Base-by-base conservation (phyloP, 169 alveolate genomes). In the Haemoproteus tartakovskyi region DNA sequence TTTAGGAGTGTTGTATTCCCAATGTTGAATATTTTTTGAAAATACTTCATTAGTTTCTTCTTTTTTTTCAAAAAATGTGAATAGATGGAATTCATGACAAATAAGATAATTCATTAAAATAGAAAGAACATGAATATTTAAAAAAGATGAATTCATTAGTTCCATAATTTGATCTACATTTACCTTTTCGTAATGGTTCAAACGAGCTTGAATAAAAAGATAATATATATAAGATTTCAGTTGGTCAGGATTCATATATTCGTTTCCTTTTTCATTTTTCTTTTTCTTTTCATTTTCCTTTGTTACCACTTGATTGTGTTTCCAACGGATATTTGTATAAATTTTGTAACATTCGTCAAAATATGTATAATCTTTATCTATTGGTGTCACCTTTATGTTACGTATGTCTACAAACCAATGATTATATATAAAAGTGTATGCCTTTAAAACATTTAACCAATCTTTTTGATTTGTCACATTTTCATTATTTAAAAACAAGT, bases 191-290 rank as follows among this genome's bases (percentile, higher is more conserved):
- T 74, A 74, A 43, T 43, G 62, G 57, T 74, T 74, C 26, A 74
- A 48, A 27, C 50, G 54, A 0, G 43, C 43, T 36, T 74, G 84
- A 22, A 47, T 22, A 57, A 56, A 74, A n/a, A 56, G 41, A 57
- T 36, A 56, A 74, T 54, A 74, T 29, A 74, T 74, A 41, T 43
- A 45, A 38, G 54, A 56, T 74, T 54, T 74, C n/a, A n/a, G n/a
- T n/a, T n/a, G n/a, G n/a, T n/a, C n/a, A n/a, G n/a, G n/a, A 40
- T 1, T 29, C 30, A 40, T 19, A n/a, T n/a, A n/a, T n/a, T n/a
- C n/a, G n/a, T n/a, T n/a, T n/a, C n/a, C n/a, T n/a, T n/a, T n/a
- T n/a, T n/a, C n/a, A n/a, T n/a, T n/a, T n/a, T n/a, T n/a, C n/a
- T n/a, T n/a, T n/a, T n/a, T n/a, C n/a, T n/a, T n/a, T n/a, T n/a